A percentile compares a stretch with the other conserved stretches of the same genome.
These are phyloP conservation scores for Mycena epipterygia DNA, from an alignment of 768 basidiomycete genomes.

Conservation along the genomic window DNA sequence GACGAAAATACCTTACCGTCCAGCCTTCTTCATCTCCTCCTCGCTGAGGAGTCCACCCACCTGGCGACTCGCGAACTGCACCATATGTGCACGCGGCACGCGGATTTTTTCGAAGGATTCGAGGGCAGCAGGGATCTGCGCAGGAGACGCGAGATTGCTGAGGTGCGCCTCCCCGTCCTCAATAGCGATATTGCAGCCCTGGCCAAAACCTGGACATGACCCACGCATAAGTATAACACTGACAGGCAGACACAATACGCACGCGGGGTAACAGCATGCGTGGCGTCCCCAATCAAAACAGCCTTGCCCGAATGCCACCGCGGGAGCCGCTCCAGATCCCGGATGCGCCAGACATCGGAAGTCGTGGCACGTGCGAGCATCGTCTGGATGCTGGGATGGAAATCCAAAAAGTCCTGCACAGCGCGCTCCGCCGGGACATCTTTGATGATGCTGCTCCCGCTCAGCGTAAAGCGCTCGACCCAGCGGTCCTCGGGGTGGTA, in stretches of 20 bases:
- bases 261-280: slow-evolving; percentile 33
- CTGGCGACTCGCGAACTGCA: slow-evolving; percentile 33
- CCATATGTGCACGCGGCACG: slow-evolving; percentile 28
- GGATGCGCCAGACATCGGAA: slow-evolving; percentile 34
- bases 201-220: slow-evolving; percentile 34
- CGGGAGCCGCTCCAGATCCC: slow-evolving; percentile 24
- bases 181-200: slow-evolving; percentile 49
- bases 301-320: slow-evolving; percentile 24
- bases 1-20: slow-evolving; percentile 5
- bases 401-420: slow-evolving; percentile 27
- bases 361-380: slow-evolving; percentile 15
- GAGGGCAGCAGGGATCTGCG: slow-evolving; percentile 19
- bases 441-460: slow-evolving; percentile 31
- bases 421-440: slow-evolving; percentile 17
- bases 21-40: slow-evolving; percentile 25
- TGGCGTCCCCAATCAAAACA: slow-evolving; percentile 32
- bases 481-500: slow-evolving; percentile 28
- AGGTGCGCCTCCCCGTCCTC: slow-evolving; percentile 53
- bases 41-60: slow-evolving; percentile 18
- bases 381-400: slow-evolving; percentile 25
- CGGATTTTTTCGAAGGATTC: slow-evolving; percentile 22
- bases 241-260: too few species aligned
- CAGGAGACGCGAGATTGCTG: slow-evolving; percentile 3
- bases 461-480: slow-evolving; percentile 24
- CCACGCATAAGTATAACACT: not conserved